Evolutionary conservation across 2,329 filamentous ascomycete genomes (phyloP).

Genomic region (Coniochaeta sp.): DNA sequence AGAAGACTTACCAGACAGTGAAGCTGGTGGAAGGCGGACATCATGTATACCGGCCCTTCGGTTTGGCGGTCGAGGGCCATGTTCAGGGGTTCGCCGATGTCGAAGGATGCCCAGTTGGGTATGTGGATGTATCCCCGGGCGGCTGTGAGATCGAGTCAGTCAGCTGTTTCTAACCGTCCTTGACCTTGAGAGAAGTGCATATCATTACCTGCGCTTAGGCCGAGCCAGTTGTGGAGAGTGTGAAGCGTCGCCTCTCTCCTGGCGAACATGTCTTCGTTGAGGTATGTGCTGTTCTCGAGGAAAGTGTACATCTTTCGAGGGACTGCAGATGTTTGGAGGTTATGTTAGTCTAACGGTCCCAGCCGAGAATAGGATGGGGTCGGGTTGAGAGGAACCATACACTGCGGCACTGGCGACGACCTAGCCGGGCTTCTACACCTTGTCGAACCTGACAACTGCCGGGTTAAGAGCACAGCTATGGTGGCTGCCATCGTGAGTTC

Average conservation of each 20-base stretch:
- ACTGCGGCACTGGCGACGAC: slow-evolving; percentile 21
- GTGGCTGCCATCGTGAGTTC: slow-evolving; percentile 22
- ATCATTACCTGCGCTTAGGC: slow-evolving; percentile 21
- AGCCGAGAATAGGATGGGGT: too few species aligned
- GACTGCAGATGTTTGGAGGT: slow-evolving; percentile 13
- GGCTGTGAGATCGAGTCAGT: slow-evolving; percentile 8
- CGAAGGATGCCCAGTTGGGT: slow-evolving; percentile 19
- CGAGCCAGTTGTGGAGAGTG: slow-evolving; percentile 27
- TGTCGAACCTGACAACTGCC: slow-evolving; percentile 8
- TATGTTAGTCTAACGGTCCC: background rate
- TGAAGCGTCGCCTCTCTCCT: slow-evolving; percentile 22
- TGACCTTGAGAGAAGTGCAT: background rate
- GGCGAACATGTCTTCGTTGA: slow-evolving; percentile 27
- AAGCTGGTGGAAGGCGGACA: slow-evolving; percentile 31
- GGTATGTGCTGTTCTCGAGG: slow-evolving; percentile 20
- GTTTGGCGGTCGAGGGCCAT: slow-evolving; percentile 19
- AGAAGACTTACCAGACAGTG: slow-evolving; percentile 23
- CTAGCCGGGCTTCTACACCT: slow-evolving; percentile 4
- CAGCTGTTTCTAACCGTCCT: background rate
- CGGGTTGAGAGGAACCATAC: slow-evolving; percentile 13
- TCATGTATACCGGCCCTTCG: slow-evolving; percentile 29
- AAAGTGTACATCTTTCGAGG: slow-evolving; percentile 27
- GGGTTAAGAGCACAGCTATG: slow-evolving; percentile 18
- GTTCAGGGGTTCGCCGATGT: slow-evolving; percentile 22
- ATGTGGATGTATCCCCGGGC: slow-evolving; percentile 26